Conservation (phyloP, 305 asterid genomes). For the Striga hermonthica region DNA sequence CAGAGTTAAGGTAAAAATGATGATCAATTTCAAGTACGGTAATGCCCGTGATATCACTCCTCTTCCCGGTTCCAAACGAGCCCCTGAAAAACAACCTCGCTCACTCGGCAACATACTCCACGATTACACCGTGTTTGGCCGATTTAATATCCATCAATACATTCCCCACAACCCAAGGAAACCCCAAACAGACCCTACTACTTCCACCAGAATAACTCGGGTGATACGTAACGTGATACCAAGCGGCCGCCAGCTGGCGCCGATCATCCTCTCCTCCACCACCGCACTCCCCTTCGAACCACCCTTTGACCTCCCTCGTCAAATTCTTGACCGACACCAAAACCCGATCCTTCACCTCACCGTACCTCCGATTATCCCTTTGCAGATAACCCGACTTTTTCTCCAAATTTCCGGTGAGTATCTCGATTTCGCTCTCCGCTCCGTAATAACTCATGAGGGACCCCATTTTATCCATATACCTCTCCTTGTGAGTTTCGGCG, state of each 20-base stretch:
- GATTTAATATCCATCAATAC: slow-evolving; percentile 57
- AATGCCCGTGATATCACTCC: too few relatives aligned
- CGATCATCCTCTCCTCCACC: slow-evolving; percentile 37
- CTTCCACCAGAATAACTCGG: slow-evolving; percentile 44
- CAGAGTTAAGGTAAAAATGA: too few relatives aligned
- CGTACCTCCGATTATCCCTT: slow-evolving; percentile 72
- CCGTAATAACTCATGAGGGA: slow-evolving; percentile 58
- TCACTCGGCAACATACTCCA: slow-evolving; percentile 23
- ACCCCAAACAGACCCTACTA: slow-evolving; percentile 67
- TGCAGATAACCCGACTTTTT: slow-evolving; percentile 59
- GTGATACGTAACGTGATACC: slow-evolving; percentile 79
- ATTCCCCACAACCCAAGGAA: slow-evolving; percentile 85
- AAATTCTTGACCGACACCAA: slow-evolving; percentile 64
- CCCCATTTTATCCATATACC: slow-evolving; percentile 57
- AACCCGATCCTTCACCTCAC: slow-evolving; percentile 77
- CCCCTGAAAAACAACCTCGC: too few relatives aligned
- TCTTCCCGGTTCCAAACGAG: too few relatives aligned
- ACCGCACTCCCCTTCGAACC: slow-evolving; percentile 47
- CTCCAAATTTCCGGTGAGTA: slow-evolving; percentile 68
- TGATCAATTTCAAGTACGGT: too few relatives aligned
- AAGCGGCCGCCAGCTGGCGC: slow-evolving; percentile 71
- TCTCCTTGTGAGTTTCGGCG: slow-evolving; percentile 61
- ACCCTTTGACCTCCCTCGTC: slow-evolving; percentile 66
- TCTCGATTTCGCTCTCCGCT: slow-evolving; percentile 71
- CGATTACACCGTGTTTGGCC: slow-evolving; percentile 27